Base-by-base conservation (phyloP, 148 eudicot species). In the Diospyros kaki region DNA sequence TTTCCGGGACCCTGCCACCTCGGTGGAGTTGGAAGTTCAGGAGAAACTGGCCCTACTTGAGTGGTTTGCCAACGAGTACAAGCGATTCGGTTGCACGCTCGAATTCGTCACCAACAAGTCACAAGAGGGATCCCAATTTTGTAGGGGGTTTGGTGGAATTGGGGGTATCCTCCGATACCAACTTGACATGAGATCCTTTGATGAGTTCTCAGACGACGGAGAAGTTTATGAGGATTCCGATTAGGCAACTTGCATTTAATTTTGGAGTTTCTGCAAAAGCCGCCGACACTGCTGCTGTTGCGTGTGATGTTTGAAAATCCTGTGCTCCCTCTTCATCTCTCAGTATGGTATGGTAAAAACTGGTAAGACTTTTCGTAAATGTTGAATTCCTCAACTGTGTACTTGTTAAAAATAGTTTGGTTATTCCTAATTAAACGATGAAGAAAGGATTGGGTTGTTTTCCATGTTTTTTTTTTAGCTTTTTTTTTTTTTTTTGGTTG, bases 221-320 rank as follows among this genome's bases (percentile, higher is more conserved):
- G 76, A 73, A 74, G 61, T 64, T 39, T 74, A 74, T 74, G 76
- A 73, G 2, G 76, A 74, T 41, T 74, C 76, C 51, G 76, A 74
- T 52, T 74, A 74, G 69, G 14, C 18, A 51, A 17, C 14, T 3
- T 14, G 61, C 3, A 6, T 12, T 53, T 5, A 53, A 9, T 5
- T 5, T 9, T 53, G 56, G 2, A 5, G 56, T 9, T 53, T 9
- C 10, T 53, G 10, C 10, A 4, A 48, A 12, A 9, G 9, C 10
- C 10, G 2, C 10, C 11, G 11, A 6, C 2, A 5, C 4, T 53
- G 2, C 2, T 53, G 61, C 61, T 58, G n/a, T 4, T 58, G 2
- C 59, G 11, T 55, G 8, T 55, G 59, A 55, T 9, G 59, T 55
- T 55, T 10, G 14, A 13, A 55, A 55, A 55, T 55, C 12, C 12